Evolutionary conservation across 2,329 filamentous ascomycete species (phyloP), one percentile per base, ranked within the genome.

Genomic region (Albifimbria verrucaria): DNA sequence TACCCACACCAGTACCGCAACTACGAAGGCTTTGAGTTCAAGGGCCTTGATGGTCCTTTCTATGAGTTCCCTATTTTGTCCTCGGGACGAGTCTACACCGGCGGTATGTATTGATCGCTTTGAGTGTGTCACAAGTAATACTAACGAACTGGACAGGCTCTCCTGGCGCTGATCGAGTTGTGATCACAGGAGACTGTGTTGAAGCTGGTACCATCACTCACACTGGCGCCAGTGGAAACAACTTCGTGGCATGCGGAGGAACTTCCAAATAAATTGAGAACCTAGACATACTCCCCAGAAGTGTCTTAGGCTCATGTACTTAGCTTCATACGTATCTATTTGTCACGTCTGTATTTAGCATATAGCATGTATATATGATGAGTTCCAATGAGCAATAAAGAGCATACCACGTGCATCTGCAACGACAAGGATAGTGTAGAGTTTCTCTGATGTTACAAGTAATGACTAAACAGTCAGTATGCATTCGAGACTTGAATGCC

Each of bases 131-230:
- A 5, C n/a, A 0, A 1, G 23, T 3, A 2, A 50, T 3, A 55
- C n/a, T 50, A 21, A 55, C 43, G 7, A 18, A 3, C 1, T 24
- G 1, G 2, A 6, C 15, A 70, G 68, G 68, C 23, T 64, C 62
- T 1, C 87, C 87, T 1, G 86, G 87, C 36, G 72, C 87, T 18
- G 86, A 89, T 65, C 82, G 87, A 48, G 82, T 89, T 50, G 67
- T 89, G 10, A 83, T 89, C 71, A 66, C 65, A 54, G 86, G 83
- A 63, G 73, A 63, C 0, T 80, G 85, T 60, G 54, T 77, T 53
- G 76, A 81, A 44, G 86, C 84, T 15, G 86, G 85, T 36, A 73
- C 80, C 24, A 87, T 90, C 57, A 90, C 87, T 1, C 87, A 90
- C 63, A 87, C 83, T 21, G 87, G 87, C 24, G 86, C 87, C 18